Conservation (phyloP, 805 yeast species). For the Candida pseudoglaebosa region DNA sequence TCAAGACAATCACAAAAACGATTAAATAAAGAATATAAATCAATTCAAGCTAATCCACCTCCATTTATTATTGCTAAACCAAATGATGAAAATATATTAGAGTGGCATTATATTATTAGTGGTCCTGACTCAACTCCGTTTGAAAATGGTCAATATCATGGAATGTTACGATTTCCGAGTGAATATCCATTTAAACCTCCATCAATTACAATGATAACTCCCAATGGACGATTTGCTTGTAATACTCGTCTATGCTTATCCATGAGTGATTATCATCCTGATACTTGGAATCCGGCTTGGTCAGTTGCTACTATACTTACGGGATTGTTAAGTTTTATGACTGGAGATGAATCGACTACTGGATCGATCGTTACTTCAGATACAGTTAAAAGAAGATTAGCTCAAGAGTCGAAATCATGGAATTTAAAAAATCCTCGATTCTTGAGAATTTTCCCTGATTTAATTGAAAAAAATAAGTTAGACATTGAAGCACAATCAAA, state of each 20-base stretch:
- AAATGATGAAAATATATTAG: conserved; percentile 78
- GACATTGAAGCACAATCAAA: conserved; percentile 19
- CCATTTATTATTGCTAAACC: conserved; percentile 85
- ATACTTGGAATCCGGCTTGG: conserved; percentile 97
- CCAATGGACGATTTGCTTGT: conserved; percentile 81
- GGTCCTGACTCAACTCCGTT: conserved; percentile 93
- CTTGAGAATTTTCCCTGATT: conserved; percentile 64
- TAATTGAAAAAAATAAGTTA: conserved; percentile 40
- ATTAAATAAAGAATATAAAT: conserved; percentile 76
- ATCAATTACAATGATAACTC: conserved; percentile 82
- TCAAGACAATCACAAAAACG: conserved; percentile 41
- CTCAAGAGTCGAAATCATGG: conserved; percentile 58
- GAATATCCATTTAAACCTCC: conserved; percentile 94
- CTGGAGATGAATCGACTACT: conserved; percentile 78
- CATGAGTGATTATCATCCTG: conserved; percentile 95
- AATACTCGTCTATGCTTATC: conserved; percentile 80
- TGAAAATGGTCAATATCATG: conserved; percentile 84
- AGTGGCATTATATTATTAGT: conserved; percentile 89
- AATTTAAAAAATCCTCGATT: conserved; percentile 58
- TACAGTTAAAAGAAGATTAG: conserved; percentile 50
- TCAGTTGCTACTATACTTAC: conserved; percentile 82
- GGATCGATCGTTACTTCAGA: conserved; percentile 73
- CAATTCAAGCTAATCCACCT: conserved; percentile 74
- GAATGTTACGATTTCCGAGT: conserved; percentile 73
- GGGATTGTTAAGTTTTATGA: conserved; percentile 89